These are phyloP conservation scores for Sarcodon sp. DNA, from an alignment of 768 basidiomycete genomes.

Conservation along the genomic window DNA sequence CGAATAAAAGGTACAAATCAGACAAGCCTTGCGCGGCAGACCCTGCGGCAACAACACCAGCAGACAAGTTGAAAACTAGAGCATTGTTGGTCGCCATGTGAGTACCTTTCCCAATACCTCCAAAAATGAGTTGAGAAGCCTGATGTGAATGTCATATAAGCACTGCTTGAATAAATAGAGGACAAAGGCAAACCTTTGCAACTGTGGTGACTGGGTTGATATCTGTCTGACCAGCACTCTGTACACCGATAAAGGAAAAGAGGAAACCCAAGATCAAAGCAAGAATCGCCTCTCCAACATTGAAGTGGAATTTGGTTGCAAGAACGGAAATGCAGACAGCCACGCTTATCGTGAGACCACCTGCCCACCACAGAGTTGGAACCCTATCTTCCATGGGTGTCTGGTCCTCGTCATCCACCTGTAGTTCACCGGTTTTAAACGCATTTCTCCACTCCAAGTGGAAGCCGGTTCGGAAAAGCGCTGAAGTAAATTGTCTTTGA, in stretches of 20 bases:
- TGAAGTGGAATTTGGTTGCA: slow-evolving; percentile 39
- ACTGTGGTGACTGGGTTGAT: slow-evolving; percentile 51
- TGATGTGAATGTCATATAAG: slow-evolving; percentile 4
- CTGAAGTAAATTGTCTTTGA: neutral
- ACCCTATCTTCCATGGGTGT: slow-evolving; percentile 43
- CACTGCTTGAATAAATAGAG: neutral
- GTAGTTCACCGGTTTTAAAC: slow-evolving; percentile 12
- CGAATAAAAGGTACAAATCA: no score
- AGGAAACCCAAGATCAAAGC: slow-evolving; percentile 47
- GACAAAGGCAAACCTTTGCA: slow-evolving; percentile 25
- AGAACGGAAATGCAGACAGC: slow-evolving; percentile 40
- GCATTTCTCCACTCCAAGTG: slow-evolving; percentile 5
- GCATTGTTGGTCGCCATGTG: slow-evolving; percentile 20
- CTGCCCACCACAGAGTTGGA: slow-evolving; percentile 40
- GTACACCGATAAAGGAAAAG: slow-evolving; percentile 58
- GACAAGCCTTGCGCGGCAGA: slow-evolving; percentile 30
- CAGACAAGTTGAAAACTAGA: slow-evolving; percentile 34
- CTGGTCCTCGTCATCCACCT: slow-evolving; percentile 34
- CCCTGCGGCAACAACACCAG: slow-evolving; percentile 40
- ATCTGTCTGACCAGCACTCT: slow-evolving; percentile 45
- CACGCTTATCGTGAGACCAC: slow-evolving; percentile 32
- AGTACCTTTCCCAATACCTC: slow-evolving; percentile 41
- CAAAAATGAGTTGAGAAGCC: slow-evolving; percentile 54
- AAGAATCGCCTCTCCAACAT: slow-evolving; percentile 44
- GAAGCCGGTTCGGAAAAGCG: neutral